phyloP scores from a whole-genome alignment of 176 grass and related monocot species.

The Avena atlantica region DNA sequence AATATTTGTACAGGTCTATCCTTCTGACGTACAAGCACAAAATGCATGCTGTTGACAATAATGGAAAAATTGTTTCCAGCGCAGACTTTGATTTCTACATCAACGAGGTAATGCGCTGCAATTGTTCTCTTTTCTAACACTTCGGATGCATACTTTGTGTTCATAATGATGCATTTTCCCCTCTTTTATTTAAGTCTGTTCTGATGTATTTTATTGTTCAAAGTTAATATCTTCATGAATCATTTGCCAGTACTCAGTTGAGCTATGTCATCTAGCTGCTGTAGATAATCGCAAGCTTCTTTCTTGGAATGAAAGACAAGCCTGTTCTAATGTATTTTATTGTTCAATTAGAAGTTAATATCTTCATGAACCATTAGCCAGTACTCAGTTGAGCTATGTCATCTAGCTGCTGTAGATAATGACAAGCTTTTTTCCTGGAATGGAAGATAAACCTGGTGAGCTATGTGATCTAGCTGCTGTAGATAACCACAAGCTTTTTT shows the following conservation, averaged over 20 bases:
- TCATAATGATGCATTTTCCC: neutral
- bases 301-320: neutral
- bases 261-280: neutral
- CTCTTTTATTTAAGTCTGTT: neutral
- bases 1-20: conserved; percentile 70
- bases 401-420: too few species aligned
- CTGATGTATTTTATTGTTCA: neutral
- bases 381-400: neutral
- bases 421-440: too few species aligned
- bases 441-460: too few species aligned
- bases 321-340: neutral
- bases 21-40: conserved; percentile 99
- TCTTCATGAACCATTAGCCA: neutral
- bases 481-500: too few species aligned
- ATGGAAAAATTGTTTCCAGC: conserved; percentile 88
- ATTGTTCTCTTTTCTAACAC: neutral
- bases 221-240: neutral
- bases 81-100: conserved; percentile 94
- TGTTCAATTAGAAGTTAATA: neutral
- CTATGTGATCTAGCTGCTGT: too few species aligned
- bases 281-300: neutral
- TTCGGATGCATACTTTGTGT: neutral
- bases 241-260: neutral
- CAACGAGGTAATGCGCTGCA: conserved; percentile 59
- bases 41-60: conserved; percentile 89